phyloP scores from a whole-genome alignment of 192 early-diverging fungal genomes.

The Backusella tarrabulga region DNA sequence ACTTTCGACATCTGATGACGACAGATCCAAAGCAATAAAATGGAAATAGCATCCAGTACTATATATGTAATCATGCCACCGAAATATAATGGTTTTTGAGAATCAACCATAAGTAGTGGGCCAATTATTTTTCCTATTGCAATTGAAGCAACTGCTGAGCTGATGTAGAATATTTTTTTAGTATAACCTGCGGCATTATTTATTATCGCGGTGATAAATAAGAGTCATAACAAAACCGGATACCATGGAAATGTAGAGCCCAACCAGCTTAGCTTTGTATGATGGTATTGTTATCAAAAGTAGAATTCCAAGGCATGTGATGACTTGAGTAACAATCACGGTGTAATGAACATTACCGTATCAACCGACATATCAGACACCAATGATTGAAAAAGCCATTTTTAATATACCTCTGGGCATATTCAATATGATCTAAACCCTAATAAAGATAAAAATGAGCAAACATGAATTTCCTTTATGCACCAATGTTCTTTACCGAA shows the following conservation, averaged over 20 bases:
- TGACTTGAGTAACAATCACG: neutral
- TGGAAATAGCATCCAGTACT: neutral
- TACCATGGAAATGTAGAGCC: constrained; percentile 17
- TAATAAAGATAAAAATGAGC: neutral
- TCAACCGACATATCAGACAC: neutral
- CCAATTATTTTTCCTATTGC: constrained; percentile 19
- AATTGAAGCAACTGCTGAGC: neutral
- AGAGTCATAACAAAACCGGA: neutral
- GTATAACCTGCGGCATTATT: constrained; percentile 15
- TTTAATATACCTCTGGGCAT: constrained; percentile 20
- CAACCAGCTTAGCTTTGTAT: constrained; percentile 9
- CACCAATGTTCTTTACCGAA: neutral
- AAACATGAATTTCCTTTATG: neutral
- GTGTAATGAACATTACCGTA: neutral
- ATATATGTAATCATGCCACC: constrained; percentile 15
- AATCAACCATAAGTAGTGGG: constrained; percentile 15
- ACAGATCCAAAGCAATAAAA: constrained; percentile 7
- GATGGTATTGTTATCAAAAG: constrained; percentile 13
- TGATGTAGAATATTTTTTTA: neutral
- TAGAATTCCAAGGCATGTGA: constrained; percentile 12
- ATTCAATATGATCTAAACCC: constrained; percentile 16
- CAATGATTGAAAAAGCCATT: neutral
- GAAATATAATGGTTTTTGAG: constrained; percentile 14
- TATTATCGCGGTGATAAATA: neutral
- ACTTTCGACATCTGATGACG: constrained; percentile 7